A percentile compares a stretch with the other conserved stretches of the same genome.
Conservation (phyloP, 2,329 filamentous ascomycete genomes). For the Diaporthe capsici region DNA sequence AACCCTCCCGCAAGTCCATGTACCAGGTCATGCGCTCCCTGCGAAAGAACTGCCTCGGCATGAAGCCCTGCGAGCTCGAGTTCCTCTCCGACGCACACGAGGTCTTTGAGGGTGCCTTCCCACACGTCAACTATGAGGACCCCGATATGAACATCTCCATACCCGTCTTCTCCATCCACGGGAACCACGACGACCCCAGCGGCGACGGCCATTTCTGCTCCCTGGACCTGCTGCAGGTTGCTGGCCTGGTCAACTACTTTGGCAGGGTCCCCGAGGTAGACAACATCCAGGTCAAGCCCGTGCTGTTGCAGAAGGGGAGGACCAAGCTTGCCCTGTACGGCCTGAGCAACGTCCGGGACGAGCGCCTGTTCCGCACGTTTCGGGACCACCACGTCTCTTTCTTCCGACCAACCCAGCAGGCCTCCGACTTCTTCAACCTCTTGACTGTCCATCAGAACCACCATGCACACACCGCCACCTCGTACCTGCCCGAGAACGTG, state of each 20-base stretch:
- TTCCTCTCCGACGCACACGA: slow-evolving; percentile 94
- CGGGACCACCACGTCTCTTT: slow-evolving; percentile 94
- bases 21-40: slow-evolving; percentile 98
- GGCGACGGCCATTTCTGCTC: slow-evolving; percentile 94
- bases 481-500: slow-evolving; percentile 95
- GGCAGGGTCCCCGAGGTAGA: slow-evolving; percentile 92
- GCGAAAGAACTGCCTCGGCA: slow-evolving; percentile 92
- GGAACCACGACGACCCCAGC: slow-evolving; percentile 98
- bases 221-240: slow-evolving; percentile 90
- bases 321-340: slow-evolving; percentile 96
- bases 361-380: slow-evolving; percentile 94
- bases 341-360: slow-evolving; percentile 95
- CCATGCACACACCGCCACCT: slow-evolving; percentile 89
- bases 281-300: slow-evolving; percentile 92
- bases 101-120: slow-evolving; percentile 90
- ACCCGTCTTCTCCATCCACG: slow-evolving; percentile 97
- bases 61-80: slow-evolving; percentile 95
- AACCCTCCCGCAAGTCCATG: slow-evolving; percentile 94
- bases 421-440: slow-evolving; percentile 94
- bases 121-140: slow-evolving; percentile 98
- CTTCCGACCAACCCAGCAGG: slow-evolving; percentile 85
- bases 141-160: slow-evolving; percentile 97
- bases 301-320: slow-evolving; percentile 91
- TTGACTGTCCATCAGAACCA: slow-evolving; percentile 98
- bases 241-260: slow-evolving; percentile 95